Conservation (phyloP, 441 rosid species). For the Lagerstroemia fauriei region DNA sequence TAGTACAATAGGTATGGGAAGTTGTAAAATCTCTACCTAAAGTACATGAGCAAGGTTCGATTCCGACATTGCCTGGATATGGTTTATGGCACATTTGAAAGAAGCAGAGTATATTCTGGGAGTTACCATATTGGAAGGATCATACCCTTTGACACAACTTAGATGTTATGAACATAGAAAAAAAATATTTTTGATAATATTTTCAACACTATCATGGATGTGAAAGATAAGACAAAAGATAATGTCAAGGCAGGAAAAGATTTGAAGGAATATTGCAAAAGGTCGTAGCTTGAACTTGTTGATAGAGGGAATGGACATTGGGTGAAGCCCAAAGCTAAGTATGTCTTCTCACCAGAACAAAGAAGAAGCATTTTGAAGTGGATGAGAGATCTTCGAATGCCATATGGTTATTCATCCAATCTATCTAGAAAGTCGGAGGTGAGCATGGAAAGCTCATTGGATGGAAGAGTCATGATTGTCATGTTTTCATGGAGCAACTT, state of each 20-base stretch:
- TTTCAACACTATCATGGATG: background rate
- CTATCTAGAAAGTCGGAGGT: no score
- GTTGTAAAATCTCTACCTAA: background rate
- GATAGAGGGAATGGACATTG: background rate
- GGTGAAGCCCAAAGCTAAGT: background rate
- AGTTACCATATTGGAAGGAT: background rate
- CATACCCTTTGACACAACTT: background rate
- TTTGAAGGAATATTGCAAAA: background rate
- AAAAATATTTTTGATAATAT: slow-evolving; percentile 10
- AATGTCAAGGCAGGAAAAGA: background rate
- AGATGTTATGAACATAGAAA: background rate
- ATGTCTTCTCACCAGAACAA: background rate
- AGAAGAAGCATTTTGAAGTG: no score
- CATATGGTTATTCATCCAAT: no score
- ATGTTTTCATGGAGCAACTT: no score
- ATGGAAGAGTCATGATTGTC: no score
- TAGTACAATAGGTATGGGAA: background rate
- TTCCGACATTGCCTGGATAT: no score
- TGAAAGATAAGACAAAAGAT: slow-evolving; percentile 2
- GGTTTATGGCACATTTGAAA: background rate
- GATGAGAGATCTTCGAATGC: no score
- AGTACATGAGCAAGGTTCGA: background rate
- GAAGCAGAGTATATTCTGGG: background rate
- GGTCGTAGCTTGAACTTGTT: background rate
- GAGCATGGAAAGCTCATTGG: no score